Conservation (phyloP, 2,329 filamentous ascomycete species). For the Anthostomella pinea region DNA sequence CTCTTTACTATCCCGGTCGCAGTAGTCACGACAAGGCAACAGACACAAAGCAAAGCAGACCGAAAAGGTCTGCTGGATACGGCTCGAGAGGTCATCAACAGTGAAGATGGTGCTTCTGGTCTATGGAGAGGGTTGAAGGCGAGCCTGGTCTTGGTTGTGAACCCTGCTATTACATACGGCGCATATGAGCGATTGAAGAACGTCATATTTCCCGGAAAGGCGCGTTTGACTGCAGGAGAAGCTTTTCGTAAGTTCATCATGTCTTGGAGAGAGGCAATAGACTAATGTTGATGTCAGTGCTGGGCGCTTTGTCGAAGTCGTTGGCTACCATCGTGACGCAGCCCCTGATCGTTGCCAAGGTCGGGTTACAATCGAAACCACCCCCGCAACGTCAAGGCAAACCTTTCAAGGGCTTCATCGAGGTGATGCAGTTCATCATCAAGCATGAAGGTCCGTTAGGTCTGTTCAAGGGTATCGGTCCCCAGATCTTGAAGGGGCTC, state of each 20-base stretch:
- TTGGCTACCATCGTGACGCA: conserved; percentile 90
- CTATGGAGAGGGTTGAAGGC: conserved; percentile 96
- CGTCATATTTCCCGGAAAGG: conserved; percentile 72
- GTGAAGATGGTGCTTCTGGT: conserved; percentile 84
- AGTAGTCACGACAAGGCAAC: conserved; percentile 92
- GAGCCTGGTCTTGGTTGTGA: conserved; percentile 90
- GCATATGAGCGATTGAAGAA: conserved; percentile 81
- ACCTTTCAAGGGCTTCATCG: conserved; percentile 87
- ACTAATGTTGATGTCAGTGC: conserved; percentile 51
- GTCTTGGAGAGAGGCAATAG: neutral
- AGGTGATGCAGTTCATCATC: conserved; percentile 93
- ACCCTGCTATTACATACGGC: conserved; percentile 96
- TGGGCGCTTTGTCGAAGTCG: conserved; percentile 90
- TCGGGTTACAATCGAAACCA: conserved; percentile 90
- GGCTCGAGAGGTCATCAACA: conserved; percentile 81
- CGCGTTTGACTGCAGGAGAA: conserved; percentile 75
- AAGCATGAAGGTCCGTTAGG: conserved; percentile 78
- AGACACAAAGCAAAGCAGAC: conserved; percentile 82
- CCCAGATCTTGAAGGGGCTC: conserved; percentile 89
- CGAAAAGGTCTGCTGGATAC: conserved; percentile 85
- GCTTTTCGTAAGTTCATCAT: conserved; percentile 72
- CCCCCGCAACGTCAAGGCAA: conserved; percentile 81
- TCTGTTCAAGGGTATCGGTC: conserved; percentile 96
- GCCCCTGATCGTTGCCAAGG: conserved; percentile 95
- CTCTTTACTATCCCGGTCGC: conserved; percentile 95